phyloP scores from a whole-genome alignment of 2,329 filamentous ascomycete species.

The Setomelanomma holmii region DNA sequence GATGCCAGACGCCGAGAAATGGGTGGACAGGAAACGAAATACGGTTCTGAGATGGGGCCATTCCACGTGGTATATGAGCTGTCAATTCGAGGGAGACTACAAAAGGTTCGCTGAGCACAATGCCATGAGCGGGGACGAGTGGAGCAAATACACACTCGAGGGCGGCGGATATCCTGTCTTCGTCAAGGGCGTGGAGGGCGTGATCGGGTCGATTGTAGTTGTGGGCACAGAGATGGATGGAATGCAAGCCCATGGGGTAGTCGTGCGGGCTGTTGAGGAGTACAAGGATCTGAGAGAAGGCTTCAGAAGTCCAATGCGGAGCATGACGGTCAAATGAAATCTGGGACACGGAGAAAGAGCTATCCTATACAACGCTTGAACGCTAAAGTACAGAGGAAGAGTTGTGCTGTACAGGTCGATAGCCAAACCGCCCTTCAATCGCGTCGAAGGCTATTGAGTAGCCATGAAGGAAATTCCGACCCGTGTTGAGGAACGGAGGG shows the following conservation, averaged over 20 bases:
- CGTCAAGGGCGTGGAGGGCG: conserved; percentile 75
- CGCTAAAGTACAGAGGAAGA: conserved; percentile 26
- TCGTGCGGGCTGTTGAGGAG: conserved; percentile 72
- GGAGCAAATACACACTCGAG: conserved; percentile 75
- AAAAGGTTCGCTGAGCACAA: conserved; percentile 69
- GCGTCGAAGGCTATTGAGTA: conserved; percentile 47
- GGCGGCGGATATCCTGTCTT: conserved; percentile 77
- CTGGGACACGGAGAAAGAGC: conserved; percentile 20
- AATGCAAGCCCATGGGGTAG: conserved; percentile 77
- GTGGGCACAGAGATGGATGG: conserved; percentile 71
- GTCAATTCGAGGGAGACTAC: conserved; percentile 74
- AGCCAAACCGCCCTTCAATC: conserved; percentile 39
- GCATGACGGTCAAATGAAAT: conserved; percentile 43
- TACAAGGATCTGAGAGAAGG: conserved; percentile 52
- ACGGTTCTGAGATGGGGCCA: conserved; percentile 75
- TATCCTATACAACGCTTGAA: conserved; percentile 20
- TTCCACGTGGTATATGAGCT: conserved; percentile 74
- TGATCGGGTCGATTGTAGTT: conserved; percentile 77
- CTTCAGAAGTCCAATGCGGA: conserved; percentile 43
- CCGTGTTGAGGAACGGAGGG: conserved; percentile 43
- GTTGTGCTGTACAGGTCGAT: conserved; percentile 27
- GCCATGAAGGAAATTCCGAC: conserved; percentile 40
- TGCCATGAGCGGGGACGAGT: conserved; percentile 60
- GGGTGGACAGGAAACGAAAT: conserved; percentile 69
- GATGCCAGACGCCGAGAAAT: conserved; percentile 73